Evolutionary conservation across 768 basidiomycete genomes (phyloP).

Genomic region (Ramaria rubella): DNA sequence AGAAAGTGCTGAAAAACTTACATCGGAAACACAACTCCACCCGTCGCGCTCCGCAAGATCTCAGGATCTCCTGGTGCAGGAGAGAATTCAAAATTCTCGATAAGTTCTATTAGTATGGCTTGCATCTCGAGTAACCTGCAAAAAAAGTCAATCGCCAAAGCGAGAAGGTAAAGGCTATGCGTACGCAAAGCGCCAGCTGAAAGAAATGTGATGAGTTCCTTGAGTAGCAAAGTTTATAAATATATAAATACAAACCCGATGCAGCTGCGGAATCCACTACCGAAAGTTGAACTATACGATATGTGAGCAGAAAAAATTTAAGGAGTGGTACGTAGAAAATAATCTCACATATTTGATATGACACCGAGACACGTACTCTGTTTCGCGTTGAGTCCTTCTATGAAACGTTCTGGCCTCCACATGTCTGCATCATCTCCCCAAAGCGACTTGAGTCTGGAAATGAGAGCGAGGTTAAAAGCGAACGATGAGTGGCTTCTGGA

Average conservation of each 20-base stretch:
- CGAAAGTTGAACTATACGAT: neutral
- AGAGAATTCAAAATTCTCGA: constrained; percentile 30
- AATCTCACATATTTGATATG: constrained; percentile 15
- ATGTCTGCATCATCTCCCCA: constrained; percentile 28
- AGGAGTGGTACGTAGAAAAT: neutral
- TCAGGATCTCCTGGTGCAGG: constrained; percentile 25
- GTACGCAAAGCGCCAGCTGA: constrained; percentile 8
- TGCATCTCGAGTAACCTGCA: constrained; percentile 30
- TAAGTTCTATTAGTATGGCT: constrained; percentile 28
- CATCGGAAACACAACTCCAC: neutral
- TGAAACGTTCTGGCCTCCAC: constrained; percentile 25
- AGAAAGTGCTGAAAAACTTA: neutral
- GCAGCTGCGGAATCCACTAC: constrained; percentile 1
- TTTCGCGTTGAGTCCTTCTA: constrained; percentile 11
- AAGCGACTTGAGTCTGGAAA: constrained; percentile 18
- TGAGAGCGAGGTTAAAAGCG: neutral
- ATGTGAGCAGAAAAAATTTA: constrained; percentile 14
- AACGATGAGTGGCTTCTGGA: neutral
- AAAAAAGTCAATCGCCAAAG: neutral
- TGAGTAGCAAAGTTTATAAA: neutral
- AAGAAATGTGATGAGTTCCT: neutral
- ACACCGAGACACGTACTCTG: constrained; percentile 17
- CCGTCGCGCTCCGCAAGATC: constrained; percentile 23
- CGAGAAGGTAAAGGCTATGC: neutral
- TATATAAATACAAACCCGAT: neutral